Conservation (phyloP, 2,329 filamentous ascomycete species). For the Geosmithia flava region DNA sequence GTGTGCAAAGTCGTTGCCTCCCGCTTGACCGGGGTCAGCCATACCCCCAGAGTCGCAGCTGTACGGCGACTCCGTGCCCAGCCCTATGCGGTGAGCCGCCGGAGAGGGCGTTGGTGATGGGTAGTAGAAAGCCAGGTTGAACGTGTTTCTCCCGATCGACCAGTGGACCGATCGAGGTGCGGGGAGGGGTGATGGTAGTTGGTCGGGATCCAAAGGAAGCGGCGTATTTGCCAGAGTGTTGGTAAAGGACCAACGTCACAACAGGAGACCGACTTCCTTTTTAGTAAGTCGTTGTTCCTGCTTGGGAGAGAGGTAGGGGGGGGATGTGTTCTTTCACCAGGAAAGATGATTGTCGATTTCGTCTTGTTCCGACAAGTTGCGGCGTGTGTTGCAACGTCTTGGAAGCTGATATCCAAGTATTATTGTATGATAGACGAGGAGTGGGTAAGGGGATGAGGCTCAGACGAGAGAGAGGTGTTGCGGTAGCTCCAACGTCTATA, state of each 20-base stretch:
- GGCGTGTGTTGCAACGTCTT: not conserved
- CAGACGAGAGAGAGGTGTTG: not conserved
- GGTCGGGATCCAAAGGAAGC: too few species aligned
- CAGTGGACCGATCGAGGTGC: slow-evolving; percentile 12
- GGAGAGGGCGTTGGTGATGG: slow-evolving; percentile 51
- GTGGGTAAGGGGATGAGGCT: not conserved
- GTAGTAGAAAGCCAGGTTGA: slow-evolving; percentile 54
- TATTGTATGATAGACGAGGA: not conserved
- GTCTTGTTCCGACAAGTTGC: not conserved
- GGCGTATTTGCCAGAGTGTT: too few species aligned
- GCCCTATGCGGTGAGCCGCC: slow-evolving; percentile 44
- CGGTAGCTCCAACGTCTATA: not conserved
- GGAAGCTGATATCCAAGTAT: not conserved
- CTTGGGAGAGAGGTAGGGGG: not conserved
- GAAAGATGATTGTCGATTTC: not conserved
- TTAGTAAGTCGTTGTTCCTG: not conserved
- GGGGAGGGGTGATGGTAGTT: too few species aligned
- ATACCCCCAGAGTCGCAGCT: slow-evolving; percentile 50
- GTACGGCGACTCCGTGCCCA: slow-evolving; percentile 43
- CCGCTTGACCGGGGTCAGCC: slow-evolving; percentile 64
- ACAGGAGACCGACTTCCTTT: too few species aligned
- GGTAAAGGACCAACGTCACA: too few species aligned
- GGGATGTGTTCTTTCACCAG: not conserved
- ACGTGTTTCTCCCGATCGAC: slow-evolving; percentile 16
- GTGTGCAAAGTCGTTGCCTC: slow-evolving; percentile 64